Base-by-base conservation (phyloP, 2,329 filamentous ascomycete genomes). In the Colletotrichum sojae region DNA sequence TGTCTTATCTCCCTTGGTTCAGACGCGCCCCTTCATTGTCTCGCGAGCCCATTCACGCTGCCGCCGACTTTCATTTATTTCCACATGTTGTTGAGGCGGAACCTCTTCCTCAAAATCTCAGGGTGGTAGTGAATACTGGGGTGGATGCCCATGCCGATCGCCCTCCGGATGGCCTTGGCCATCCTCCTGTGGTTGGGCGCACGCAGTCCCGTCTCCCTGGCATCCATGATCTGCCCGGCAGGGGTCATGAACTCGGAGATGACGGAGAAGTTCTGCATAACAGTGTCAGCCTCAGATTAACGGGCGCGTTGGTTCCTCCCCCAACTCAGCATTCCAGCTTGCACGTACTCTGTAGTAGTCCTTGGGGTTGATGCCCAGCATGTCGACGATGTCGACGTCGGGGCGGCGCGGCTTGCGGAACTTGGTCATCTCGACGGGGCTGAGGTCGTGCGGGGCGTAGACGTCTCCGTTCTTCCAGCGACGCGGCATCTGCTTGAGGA, bases 161-260 rank as follows among this genome's bases (percentile, higher is more conserved):
- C 92, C 74, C 96, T 89, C 73, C 96, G 87, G 75, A 99, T 92
- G 61, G 97, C 95, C 85, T 97, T 98, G 71, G 95, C 93, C 78
- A 99, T 90, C 83, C 92, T 94, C 73, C 96, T 88, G 84, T 99
- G 96, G 84, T 98, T 98, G 73, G 93, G 92, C 3, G 93, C 92
- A 66, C 94, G 88, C 70, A 99, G 84, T 15, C 94, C 94, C 0
- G 95, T 98, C 25, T 91, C 84, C 6, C 80, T 86, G n/a, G 88
- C 86, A 78, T 92, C 90, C 82, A 90, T 92, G 79, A 99, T 98
- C 69, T 94, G 90, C 58, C 95, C 96, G 83, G 94, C 93, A 12
- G 91, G 82, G 0, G 93, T 94, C 76, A 96, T 92, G 79, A 92
- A 98, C 79, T 98, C 94, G 39, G 92, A 92, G 81, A 98, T 92